phyloP scores from a whole-genome alignment of 768 basidiomycete genomes.

The Thelephora ganbajun region DNA sequence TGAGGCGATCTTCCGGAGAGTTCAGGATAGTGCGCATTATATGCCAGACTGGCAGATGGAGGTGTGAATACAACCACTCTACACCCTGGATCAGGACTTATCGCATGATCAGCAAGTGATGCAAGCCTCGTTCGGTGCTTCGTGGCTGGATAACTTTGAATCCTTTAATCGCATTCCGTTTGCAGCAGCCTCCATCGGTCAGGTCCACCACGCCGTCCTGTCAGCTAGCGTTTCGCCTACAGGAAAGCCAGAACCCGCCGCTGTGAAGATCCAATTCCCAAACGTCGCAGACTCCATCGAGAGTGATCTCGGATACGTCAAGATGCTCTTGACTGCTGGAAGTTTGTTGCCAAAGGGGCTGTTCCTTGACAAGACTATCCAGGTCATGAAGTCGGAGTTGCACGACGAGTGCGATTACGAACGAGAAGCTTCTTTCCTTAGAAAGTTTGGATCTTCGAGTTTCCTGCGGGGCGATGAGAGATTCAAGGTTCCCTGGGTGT shows the following conservation, averaged over 20 bases:
- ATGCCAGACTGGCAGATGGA: conserved; percentile 99
- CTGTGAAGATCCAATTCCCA: conserved; percentile 92
- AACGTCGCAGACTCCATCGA: conserved; percentile 77
- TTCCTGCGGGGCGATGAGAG: conserved; percentile 42
- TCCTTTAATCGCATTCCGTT: conserved; percentile 80
- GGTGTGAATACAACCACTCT: conserved; percentile 26
- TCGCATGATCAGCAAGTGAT: conserved; percentile 48
- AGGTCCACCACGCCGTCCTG: conserved; percentile 75
- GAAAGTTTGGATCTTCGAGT: conserved; percentile 37
- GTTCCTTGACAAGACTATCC: conserved; percentile 79
- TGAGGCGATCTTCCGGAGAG: conserved; percentile 76
- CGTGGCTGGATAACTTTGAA: conserved; percentile 60
- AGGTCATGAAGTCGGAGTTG: conserved; percentile 81
- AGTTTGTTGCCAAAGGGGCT: conserved; percentile 75
- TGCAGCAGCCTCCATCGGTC: conserved; percentile 93
- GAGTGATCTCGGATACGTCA: conserved; percentile 79
- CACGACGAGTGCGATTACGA: conserved; percentile 87
- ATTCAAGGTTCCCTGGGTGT: conserved; percentile 81
- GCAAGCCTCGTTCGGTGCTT: conserved; percentile 50
- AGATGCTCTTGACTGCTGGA: conserved; percentile 68
- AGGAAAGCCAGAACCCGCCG: conserved; percentile 41
- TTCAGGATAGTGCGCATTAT: conserved; percentile 93
- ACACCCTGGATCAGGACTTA: not conserved
- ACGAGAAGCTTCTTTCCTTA: conserved; percentile 65
- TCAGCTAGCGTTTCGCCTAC: conserved; percentile 37